Conservation (phyloP, 176 grass and related monocot genomes). For the Eragrostis nindensis region DNA sequence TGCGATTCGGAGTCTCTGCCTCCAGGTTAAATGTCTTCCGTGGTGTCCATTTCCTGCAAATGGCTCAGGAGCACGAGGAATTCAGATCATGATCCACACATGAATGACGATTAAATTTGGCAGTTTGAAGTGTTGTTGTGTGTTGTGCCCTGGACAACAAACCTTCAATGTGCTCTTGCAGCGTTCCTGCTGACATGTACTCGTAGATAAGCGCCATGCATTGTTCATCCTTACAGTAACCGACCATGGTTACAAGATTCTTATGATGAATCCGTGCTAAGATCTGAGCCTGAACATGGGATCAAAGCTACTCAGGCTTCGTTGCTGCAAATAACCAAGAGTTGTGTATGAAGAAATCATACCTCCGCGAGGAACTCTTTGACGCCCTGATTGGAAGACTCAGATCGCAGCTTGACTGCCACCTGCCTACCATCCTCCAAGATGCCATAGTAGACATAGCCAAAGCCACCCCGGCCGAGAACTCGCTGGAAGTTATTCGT, state of each 20-base stretch:
- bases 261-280: slow-evolving; percentile 69
- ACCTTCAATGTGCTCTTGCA: slow-evolving; percentile 37
- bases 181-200: slow-evolving; percentile 63
- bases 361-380: slow-evolving; percentile 67
- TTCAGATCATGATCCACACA: neutral
- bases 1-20: slow-evolving; percentile 44
- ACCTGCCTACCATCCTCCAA: slow-evolving; percentile 56
- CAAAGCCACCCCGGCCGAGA: slow-evolving; percentile 55
- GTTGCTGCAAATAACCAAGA: no score
- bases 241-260: slow-evolving; percentile 60
- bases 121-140: neutral
- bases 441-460: slow-evolving; percentile 47
- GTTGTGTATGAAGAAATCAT: neutral
- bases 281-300: slow-evolving; percentile 47
- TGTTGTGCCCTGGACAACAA: neutral
- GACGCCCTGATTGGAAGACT: slow-evolving; percentile 46
- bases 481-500: slow-evolving; percentile 46
- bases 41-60: slow-evolving; percentile 31
- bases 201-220: slow-evolving; percentile 63
- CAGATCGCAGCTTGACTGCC: slow-evolving; percentile 49
- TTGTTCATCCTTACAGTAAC: slow-evolving; percentile 63
- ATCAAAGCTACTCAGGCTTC: neutral
- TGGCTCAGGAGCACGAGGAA: neutral
- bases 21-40: slow-evolving; percentile 43
- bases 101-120: neutral